Evolutionary conservation across 164 flowering plant genomes (phyloP).

Genomic region (Hamamelis virginiana): DNA sequence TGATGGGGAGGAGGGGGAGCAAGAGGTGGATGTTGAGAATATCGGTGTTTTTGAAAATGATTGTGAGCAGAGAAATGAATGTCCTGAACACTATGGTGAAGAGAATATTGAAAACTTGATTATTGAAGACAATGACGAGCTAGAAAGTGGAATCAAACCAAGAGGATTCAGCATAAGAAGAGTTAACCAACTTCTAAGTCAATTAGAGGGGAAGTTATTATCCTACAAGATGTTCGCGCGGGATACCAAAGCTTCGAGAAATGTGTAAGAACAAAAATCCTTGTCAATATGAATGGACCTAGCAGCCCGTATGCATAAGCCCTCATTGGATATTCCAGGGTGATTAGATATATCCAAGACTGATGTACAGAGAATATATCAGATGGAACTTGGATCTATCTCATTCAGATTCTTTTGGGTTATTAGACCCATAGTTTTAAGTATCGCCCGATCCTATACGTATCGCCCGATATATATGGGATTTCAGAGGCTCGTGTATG

Average conservation of each 20-base stretch:
- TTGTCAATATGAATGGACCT: background rate
- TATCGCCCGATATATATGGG: too few relatives aligned
- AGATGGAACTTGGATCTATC: too few relatives aligned
- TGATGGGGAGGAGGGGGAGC: conserved; percentile 32
- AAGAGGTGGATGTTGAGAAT: conserved; percentile 15
- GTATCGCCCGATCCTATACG: too few relatives aligned
- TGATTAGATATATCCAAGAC: too few relatives aligned
- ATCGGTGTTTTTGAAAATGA: conserved; percentile 2
- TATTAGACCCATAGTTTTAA: too few relatives aligned
- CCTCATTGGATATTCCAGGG: background rate
- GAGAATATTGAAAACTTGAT: conserved; percentile 15
- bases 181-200: conserved; percentile 62
- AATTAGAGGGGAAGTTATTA: conserved; percentile 77
- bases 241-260: conserved; percentile 93
- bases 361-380: too few relatives aligned
- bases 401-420: too few relatives aligned
- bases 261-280: conserved; percentile 49
- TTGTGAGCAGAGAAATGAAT: conserved; percentile 19
- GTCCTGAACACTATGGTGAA: conserved; percentile 22
- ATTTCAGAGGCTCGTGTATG: too few relatives aligned
- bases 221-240: conserved; percentile 95
- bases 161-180: conserved; percentile 48
- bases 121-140: conserved; percentile 21
- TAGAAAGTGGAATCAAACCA: conserved; percentile 51
- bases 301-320: background rate